phyloP scores from a whole-genome alignment of 345 rosid species.

The Gossypium mustelinum region DNA sequence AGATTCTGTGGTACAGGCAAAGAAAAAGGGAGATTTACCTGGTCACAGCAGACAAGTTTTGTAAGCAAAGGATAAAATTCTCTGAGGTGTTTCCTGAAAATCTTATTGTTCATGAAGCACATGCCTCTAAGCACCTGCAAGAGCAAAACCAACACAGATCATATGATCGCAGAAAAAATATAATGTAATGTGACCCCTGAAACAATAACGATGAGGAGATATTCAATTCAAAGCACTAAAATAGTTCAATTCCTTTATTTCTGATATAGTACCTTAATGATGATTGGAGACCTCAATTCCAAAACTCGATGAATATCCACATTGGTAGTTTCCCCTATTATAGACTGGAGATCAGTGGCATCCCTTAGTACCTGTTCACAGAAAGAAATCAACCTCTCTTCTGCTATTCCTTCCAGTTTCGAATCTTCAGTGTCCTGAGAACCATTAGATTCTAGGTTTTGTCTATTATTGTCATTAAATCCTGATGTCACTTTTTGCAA shows the following conservation, averaged over 20 bases:
- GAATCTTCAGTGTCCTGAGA: constrained; percentile 34
- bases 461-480: constrained; percentile 23
- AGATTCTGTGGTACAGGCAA: neutral
- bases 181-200: neutral
- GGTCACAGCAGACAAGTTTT: constrained; percentile 87
- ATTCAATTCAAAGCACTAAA: neutral
- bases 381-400: constrained; percentile 76
- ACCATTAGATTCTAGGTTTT: constrained; percentile 28
- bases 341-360: constrained; percentile 78
- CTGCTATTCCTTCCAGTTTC: constrained; percentile 66
- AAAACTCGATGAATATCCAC: constrained; percentile 84
- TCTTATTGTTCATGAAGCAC: constrained; percentile 81
- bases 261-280: constrained; percentile 62
- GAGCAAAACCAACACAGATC: constrained; percentile 9
- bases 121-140: constrained; percentile 89
- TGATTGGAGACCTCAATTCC: constrained; percentile 86
- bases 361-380: constrained; percentile 89
- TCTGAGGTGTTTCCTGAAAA: constrained; percentile 81
- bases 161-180: neutral
- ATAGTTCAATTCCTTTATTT: neutral
- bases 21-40: constrained; percentile 42
- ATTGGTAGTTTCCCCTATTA: constrained; percentile 63
- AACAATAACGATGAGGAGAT: neutral
- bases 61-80: constrained; percentile 91
- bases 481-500: constrained; percentile 76